A percentile compares a stretch with the other conserved stretches of the same genome.
Conservation (phyloP, 2,329 filamentous ascomycete species). For the Botrytis hyacinthi region DNA sequence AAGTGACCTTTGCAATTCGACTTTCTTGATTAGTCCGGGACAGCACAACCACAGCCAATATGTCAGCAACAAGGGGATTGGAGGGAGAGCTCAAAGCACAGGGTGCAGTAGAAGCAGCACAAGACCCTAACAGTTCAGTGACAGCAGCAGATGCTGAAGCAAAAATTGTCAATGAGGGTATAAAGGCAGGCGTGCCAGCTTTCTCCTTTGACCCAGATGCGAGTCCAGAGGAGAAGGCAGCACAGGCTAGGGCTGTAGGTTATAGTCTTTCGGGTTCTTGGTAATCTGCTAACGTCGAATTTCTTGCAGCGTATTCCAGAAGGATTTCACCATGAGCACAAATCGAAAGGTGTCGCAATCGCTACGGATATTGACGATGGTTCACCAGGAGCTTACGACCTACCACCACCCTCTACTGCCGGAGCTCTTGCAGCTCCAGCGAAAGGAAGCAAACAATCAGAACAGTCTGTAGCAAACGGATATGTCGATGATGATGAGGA, state of each 20-base stretch:
- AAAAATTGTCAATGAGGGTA: slow-evolving; percentile 73
- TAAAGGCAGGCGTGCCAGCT: slow-evolving; percentile 73
- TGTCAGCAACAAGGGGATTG: slow-evolving; percentile 37
- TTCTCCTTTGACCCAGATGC: slow-evolving; percentile 88
- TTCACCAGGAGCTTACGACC: slow-evolving; percentile 66
- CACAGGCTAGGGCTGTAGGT: slow-evolving; percentile 73
- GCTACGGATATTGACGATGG: slow-evolving; percentile 79
- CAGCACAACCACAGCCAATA: slow-evolving; percentile 25
- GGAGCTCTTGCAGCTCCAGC: slow-evolving; percentile 57
- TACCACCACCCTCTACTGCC: slow-evolving; percentile 70
- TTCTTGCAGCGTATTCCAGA: slow-evolving; percentile 58
- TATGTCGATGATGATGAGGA: slow-evolving; percentile 50
- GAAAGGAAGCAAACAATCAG: slow-evolving; percentile 47
- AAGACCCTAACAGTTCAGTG: slow-evolving; percentile 65
- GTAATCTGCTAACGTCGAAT: slow-evolving; percentile 17
- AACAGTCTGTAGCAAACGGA: slow-evolving; percentile 45
- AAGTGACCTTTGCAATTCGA: slow-evolving; percentile 20
- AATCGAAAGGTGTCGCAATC: slow-evolving; percentile 65
- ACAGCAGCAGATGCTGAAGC: slow-evolving; percentile 70
- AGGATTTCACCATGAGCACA: slow-evolving; percentile 60
- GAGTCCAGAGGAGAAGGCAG: slow-evolving; percentile 76
- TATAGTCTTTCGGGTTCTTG: not conserved
- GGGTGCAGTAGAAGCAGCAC: slow-evolving; percentile 73
- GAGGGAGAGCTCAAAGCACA: slow-evolving; percentile 72
- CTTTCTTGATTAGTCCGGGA: slow-evolving; percentile 21